Evolutionary conservation across 2,329 filamentous ascomycete species (phyloP), one percentile per base, ranked within the genome.

Genomic region (Periconia sp.): DNA sequence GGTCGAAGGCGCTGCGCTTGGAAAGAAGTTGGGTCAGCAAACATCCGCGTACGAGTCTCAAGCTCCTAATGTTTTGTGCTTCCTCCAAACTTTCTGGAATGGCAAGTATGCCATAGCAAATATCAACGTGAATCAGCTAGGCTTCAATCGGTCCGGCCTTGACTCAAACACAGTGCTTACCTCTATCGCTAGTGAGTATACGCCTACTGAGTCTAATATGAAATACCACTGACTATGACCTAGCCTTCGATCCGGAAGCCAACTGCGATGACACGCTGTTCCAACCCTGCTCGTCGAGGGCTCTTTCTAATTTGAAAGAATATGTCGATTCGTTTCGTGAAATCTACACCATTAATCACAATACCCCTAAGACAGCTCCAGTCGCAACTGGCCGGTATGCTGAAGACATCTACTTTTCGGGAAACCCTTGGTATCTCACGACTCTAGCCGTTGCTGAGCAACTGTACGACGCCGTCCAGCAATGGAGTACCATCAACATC

Each of bases 391-490:
- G 68, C 16, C 57, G 68, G 3, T 71, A 71, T 34, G 52, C 61
- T 3, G 67, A 71, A 65, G 88, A 94, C 53, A 67, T 75, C 7
- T 92, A 92, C 70, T 86, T 85, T 65, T 80, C 81, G 42, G 88
- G 87, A 1, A 90, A 92, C 67, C 88, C 88, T 2, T 92, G 88
- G 88, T 78, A 89, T 58, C 77, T 92, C 13, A 80, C 79, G 56
- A 92, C 86, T 1, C 77, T 89, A 23, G 87, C 87, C 3, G 87
- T 87, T 0, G 88, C 88, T 2, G 88, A 92, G 68, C 84, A 88
- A 63, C 79, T 92, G 4, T 92, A 90, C 63, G 84, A 88, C 57
- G 85, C 88, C 1, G 61, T 90, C 4, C 84, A 85, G 52, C 82
- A 85, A 34, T 92, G 87, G 87, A 77, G 84, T 47, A 67, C 73